These are phyloP conservation scores for Brassica juncea DNA, from an alignment of 345 rosid species.

Conservation along the genomic window DNA sequence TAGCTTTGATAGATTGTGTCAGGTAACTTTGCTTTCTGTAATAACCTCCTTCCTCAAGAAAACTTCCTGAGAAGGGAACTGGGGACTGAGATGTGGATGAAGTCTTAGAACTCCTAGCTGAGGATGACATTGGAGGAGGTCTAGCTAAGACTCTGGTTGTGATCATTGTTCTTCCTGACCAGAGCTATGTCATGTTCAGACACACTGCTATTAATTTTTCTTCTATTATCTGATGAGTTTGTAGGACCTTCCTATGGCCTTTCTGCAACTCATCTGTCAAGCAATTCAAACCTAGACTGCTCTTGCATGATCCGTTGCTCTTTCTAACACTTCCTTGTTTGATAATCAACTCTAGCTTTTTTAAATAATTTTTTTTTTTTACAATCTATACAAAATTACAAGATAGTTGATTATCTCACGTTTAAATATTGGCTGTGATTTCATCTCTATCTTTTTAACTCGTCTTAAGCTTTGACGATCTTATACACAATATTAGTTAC, in stretches of 20 bases:
- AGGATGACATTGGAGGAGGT: slow-evolving; percentile 55
- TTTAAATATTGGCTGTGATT: too few species aligned
- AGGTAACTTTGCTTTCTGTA: slow-evolving; percentile 70
- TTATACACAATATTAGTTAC: too few species aligned
- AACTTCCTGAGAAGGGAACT: slow-evolving; percentile 45
- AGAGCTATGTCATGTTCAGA: slow-evolving; percentile 53
- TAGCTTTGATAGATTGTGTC: slow-evolving; percentile 73
- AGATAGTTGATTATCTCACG: too few species aligned
- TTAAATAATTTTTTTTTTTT: neutral
- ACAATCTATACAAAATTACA: neutral
- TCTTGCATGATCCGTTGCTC: slow-evolving; percentile 46
- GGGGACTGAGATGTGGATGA: slow-evolving; percentile 62
- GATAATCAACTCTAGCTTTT: neutral
- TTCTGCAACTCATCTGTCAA: slow-evolving; percentile 76
- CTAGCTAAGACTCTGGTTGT: slow-evolving; percentile 53
- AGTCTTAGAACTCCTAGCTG: slow-evolving; percentile 58
- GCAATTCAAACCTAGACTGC: slow-evolving; percentile 60
- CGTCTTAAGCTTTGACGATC: too few species aligned
- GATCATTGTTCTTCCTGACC: slow-evolving; percentile 59
- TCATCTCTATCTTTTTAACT: too few species aligned
- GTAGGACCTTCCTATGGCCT: slow-evolving; percentile 68
- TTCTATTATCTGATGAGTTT: slow-evolving; percentile 32
- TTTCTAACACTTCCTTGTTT: slow-evolving; percentile 48
- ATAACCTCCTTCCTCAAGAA: slow-evolving; percentile 46
- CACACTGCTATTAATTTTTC: slow-evolving; percentile 35